phyloP scores from a whole-genome alignment of 768 basidiomycete species.

The Cubamyces lactineus region DNA sequence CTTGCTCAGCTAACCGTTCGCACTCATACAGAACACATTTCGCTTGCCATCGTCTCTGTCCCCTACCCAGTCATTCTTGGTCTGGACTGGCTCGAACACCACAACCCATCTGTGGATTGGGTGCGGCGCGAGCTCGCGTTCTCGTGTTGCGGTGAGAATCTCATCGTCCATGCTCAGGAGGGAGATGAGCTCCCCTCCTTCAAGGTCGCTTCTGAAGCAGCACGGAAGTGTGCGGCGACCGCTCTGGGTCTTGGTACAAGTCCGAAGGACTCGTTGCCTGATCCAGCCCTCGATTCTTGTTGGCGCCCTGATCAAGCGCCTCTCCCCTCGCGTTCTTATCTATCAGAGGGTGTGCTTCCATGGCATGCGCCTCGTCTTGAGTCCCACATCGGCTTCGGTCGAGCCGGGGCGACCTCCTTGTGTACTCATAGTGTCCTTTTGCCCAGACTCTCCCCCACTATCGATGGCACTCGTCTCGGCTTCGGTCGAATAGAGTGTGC shows the following conservation, averaged over 20 bases:
- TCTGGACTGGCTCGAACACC: slow-evolving; percentile 40
- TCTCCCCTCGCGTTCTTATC: neutral
- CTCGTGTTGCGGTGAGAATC: slow-evolving; percentile 19
- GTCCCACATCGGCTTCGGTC: slow-evolving; percentile 6
- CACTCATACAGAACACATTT: slow-evolving; percentile 33
- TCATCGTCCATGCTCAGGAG: neutral
- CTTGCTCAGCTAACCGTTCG: slow-evolving; percentile 32
- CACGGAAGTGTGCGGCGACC: neutral
- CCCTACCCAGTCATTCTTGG: slow-evolving; percentile 41
- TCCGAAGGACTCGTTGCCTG: neutral
- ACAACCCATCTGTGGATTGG: slow-evolving; percentile 44
- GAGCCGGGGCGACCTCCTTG: neutral
- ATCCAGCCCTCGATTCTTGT: neutral
- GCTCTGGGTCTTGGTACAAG: neutral
- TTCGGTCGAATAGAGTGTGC: slow-evolving; percentile 6
- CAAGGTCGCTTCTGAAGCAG: neutral
- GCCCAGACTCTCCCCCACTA: slow-evolving; percentile 1
- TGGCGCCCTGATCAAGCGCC: slow-evolving; percentile 6
- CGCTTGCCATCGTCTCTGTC: slow-evolving; percentile 38
- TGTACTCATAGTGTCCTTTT: neutral
- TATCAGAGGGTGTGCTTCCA: neutral
- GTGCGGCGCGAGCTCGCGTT: slow-evolving; percentile 32
- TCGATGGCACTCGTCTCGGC: slow-evolving; percentile 5
- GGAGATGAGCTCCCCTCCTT: slow-evolving; percentile 1
- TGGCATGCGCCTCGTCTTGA: slow-evolving; percentile 8